Percentiles rank a stretch among this genome's conserved stretches.
Conservation (phyloP, 257 asterid species). For the Solanum paucissectum region DNA sequence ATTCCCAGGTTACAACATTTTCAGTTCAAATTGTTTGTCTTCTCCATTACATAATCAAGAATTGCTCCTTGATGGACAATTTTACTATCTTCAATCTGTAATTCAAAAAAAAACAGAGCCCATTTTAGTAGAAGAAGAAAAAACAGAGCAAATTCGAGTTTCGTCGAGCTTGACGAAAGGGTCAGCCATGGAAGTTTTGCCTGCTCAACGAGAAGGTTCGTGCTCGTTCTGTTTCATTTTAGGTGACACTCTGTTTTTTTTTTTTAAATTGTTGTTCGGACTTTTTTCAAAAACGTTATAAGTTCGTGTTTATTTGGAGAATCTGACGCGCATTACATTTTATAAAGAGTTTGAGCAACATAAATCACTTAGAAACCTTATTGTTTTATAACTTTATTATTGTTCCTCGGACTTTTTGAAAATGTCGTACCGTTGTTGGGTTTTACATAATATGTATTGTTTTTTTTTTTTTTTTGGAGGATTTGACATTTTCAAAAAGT, state of each 20-base stretch:
- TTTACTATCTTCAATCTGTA: slow-evolving; percentile 19
- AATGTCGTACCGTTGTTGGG: too few relatives aligned
- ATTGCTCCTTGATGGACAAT: slow-evolving; percentile 19
- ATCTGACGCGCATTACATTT: neutral
- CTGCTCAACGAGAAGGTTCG: slow-evolving; percentile 12
- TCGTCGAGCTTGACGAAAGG: slow-evolving; percentile 10
- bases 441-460: neutral
- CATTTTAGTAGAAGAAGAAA: neutral
- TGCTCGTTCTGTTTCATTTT: neutral
- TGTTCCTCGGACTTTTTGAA: neutral
- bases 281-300: neutral
- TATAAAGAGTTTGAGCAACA: neutral
- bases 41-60: slow-evolving; percentile 17
- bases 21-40: slow-evolving; percentile 6
- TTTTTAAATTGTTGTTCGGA: too few relatives aligned
- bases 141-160: slow-evolving; percentile 6
- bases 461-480: neutral
- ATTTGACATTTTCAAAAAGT: neutral
- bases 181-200: slow-evolving; percentile 18
- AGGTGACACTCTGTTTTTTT: neutral
- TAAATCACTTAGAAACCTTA: neutral
- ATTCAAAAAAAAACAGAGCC: neutral
- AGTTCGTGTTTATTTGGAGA: neutral
- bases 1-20: slow-evolving; percentile 28
- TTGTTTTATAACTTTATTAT: too few relatives aligned